Evolutionary conservation across 2,329 filamentous ascomycete species (phyloP), one percentile per base, ranked within the genome.

Genomic region (Zasmidium angulare): DNA sequence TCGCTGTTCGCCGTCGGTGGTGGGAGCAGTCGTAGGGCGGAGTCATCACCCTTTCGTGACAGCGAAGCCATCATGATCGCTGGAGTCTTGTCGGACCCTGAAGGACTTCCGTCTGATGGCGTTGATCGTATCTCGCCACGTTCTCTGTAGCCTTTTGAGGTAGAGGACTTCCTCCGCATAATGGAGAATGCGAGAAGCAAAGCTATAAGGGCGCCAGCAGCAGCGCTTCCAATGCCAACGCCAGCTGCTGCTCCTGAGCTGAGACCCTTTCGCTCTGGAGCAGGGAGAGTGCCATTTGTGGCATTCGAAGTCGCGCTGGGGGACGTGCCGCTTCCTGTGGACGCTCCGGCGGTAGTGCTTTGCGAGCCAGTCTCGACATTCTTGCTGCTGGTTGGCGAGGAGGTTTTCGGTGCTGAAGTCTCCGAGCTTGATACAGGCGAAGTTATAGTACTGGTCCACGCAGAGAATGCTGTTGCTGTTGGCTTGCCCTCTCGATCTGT

Each of bases 191-290:
- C 50, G n/a, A 46, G 2, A 10, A 53, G 19, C 12, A 22, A 17
- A 2, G 14, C 50, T 12, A 53, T 6, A 1, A 53, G 19, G 9
- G 50, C 50, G 10, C 50, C 50, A 43, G 14, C 31, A 40, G 20
- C 31, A 19, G 50, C 50, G 24, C 19, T 21, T 43, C 50, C 50
- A n/a, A 53, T 53, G 50, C 50, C 50, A 2, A 53, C 23, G 50
- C 50, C 50, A 1, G 31, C 21, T 17, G 20, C 20, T 17, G 31
- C 31, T 23, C 19, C 50, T 14, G 2, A 31, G n/a, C n/a, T 7
- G 31, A 6, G 17, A 53, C 17, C 11, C 29, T 2, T 6, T 40
- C n/a, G 3, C 1, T 21, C 21, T 22, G 10, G 14, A 20, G 11
- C 7, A 10, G 31, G n/a, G n/a, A n/a, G n/a, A n/a, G n/a, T n/a